Evolutionary conservation across 2,329 filamentous ascomycete genomes (phyloP).

Genomic region (Neospermospora avenae): DNA sequence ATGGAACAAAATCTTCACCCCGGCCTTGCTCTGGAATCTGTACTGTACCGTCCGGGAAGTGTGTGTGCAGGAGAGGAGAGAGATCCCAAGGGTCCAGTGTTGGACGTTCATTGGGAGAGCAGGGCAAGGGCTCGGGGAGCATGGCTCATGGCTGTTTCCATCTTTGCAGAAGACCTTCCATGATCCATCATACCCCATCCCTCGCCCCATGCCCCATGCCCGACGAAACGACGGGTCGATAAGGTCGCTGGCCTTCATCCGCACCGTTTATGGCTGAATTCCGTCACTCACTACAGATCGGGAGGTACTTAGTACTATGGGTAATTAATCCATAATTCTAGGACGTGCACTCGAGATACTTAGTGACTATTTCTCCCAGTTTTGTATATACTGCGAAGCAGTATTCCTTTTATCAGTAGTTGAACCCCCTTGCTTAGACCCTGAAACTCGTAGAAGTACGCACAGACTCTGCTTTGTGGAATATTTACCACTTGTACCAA

Average conservation of each 20-base stretch:
- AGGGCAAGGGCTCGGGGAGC: slow-evolving; percentile 7
- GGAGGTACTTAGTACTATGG: too few relatives aligned
- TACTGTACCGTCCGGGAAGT: not conserved
- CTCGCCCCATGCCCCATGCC: not conserved
- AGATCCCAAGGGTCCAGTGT: slow-evolving; percentile 10
- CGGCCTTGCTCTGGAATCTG: not conserved
- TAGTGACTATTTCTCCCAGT: too few relatives aligned
- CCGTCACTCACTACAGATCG: not conserved
- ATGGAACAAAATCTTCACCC: not conserved
- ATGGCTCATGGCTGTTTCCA: too few relatives aligned
- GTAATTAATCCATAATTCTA: too few relatives aligned
- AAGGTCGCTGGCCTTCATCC: slow-evolving; percentile 6
- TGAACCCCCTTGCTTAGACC: too few relatives aligned
- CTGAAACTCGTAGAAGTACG: too few relatives aligned
- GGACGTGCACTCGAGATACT: too few relatives aligned
- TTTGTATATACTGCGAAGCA: too few relatives aligned
- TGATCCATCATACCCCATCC: too few relatives aligned
- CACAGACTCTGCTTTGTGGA: too few relatives aligned
- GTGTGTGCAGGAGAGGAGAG: not conserved
- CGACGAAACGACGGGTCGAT: slow-evolving; percentile 5
- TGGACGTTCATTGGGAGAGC: not conserved
- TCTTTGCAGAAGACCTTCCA: slow-evolving; percentile 2
- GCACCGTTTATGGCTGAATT: slow-evolving; percentile 20
- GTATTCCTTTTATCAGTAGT: too few relatives aligned
- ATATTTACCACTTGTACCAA: too few relatives aligned